phyloP scores from a whole-genome alignment of 169 alveolate species.

The Condylostoma magnum region DNA sequence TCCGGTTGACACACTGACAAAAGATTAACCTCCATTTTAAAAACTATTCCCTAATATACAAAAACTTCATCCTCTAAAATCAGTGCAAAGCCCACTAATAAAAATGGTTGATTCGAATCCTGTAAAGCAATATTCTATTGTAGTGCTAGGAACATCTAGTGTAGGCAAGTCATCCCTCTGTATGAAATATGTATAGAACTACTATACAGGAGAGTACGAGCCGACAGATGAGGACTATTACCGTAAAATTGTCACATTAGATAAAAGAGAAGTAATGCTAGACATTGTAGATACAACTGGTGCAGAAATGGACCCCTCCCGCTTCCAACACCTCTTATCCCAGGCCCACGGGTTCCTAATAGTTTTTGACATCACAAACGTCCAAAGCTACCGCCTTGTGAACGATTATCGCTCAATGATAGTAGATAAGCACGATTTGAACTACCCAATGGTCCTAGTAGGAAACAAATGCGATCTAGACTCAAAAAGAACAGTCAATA shows the following conservation, averaged over 20 bases:
- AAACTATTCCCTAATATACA: too few relatives aligned
- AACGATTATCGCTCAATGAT: slow-evolving; percentile 53
- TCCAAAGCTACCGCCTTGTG: slow-evolving; percentile 46
- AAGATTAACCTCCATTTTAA: too few relatives aligned
- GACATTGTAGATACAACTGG: slow-evolving; percentile 10
- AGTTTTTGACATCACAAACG: slow-evolving; percentile 61
- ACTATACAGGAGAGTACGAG: neutral
- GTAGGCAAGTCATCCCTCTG: slow-evolving; percentile 11
- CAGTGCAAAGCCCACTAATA: too few relatives aligned
- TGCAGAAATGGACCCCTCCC: neutral
- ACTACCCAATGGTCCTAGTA: slow-evolving; percentile 38
- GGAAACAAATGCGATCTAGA: slow-evolving; percentile 62
- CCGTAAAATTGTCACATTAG: neutral
- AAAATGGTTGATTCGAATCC: too few relatives aligned
- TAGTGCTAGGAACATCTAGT: slow-evolving; percentile 2
- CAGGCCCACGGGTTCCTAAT: slow-evolving; percentile 51
- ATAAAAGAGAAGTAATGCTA: neutral
- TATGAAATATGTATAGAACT: neutral
- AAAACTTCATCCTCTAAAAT: too few relatives aligned
- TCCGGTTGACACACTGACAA: too few relatives aligned
- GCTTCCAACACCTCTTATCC: neutral
- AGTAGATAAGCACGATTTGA: neutral
- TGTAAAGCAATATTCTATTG: too few relatives aligned
- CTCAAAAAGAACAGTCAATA: slow-evolving; percentile 34
- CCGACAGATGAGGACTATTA: slow-evolving; percentile 8